Conservation (phyloP, 2,329 filamentous ascomycete species). For the Neoarthrinium moseri region DNA sequence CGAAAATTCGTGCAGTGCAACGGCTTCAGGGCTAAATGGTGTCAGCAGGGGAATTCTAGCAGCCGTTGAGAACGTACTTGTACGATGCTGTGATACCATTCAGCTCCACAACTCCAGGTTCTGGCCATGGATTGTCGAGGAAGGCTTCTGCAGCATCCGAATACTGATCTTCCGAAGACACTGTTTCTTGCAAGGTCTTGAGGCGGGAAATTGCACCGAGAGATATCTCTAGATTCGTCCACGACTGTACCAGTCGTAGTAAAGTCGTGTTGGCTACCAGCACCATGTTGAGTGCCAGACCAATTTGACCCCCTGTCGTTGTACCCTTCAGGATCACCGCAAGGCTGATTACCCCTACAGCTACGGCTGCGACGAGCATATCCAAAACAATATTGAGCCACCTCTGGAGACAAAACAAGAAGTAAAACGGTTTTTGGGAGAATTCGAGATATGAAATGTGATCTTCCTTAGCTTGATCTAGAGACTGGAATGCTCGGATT, state of each 20-base stretch:
- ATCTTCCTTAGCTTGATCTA: constrained; percentile 19
- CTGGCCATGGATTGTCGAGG: constrained; percentile 24
- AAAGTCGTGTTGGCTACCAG: constrained; percentile 33
- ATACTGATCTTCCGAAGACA: constrained; percentile 16
- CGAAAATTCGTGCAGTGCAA: constrained; percentile 23
- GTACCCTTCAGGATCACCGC: constrained; percentile 20
- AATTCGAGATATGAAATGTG: constrained; percentile 33
- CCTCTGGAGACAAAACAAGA: constrained; percentile 48
- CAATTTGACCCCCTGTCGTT: constrained; percentile 27
- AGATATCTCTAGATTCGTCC: constrained; percentile 33
- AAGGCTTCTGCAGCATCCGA: not conserved
- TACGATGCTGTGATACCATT: not conserved
- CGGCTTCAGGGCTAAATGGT: constrained; percentile 11
- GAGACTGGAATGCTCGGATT: constrained; percentile 49
- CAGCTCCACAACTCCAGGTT: constrained; percentile 28
- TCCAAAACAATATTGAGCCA: constrained; percentile 54
- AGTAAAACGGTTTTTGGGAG: constrained; percentile 48
- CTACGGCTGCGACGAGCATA: constrained; percentile 45
- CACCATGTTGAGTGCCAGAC: constrained; percentile 34
- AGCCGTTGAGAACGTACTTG: not conserved
- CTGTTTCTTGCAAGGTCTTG: constrained; percentile 24
- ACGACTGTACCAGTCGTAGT: constrained; percentile 27
- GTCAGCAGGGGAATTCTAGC: too few species aligned
- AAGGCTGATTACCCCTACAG: constrained; percentile 30
- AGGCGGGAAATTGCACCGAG: constrained; percentile 33